phyloP scores from a whole-genome alignment of 2,329 filamentous ascomycete species.

The Aspergillus sp. region DNA sequence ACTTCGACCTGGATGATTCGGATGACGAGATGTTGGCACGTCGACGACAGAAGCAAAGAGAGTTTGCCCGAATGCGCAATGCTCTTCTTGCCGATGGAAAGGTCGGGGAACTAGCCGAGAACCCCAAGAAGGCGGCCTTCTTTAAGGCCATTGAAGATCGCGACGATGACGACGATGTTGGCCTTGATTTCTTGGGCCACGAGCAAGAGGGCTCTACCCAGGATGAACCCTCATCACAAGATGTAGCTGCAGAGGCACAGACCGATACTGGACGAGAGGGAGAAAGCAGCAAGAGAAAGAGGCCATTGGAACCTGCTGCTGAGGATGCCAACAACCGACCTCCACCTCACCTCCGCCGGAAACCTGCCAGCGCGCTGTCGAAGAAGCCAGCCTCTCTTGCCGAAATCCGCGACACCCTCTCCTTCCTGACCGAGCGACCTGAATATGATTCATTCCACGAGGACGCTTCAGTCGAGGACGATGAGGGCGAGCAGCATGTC shows the following conservation, averaged over 20 bases:
- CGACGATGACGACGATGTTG: constrained; percentile 66
- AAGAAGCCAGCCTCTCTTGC: constrained; percentile 72
- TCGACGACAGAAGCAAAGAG: constrained; percentile 76
- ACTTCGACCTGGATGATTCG: constrained; percentile 84
- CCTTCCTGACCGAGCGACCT: constrained; percentile 74
- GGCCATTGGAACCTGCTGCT: constrained; percentile 38
- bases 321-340: constrained; percentile 52
- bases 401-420: constrained; percentile 81
- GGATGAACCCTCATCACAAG: constrained; percentile 29
- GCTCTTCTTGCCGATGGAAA: constrained; percentile 85
- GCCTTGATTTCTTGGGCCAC: constrained; percentile 69
- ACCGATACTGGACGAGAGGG: constrained; percentile 16
- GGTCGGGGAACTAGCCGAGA: constrained; percentile 84
- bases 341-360: constrained; percentile 63
- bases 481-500: constrained; percentile 51
- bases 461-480: constrained; percentile 51
- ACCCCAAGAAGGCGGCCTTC: constrained; percentile 87
- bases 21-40: constrained; percentile 77
- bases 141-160: constrained; percentile 84
- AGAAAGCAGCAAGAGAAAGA: constrained; percentile 41
- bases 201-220: constrained; percentile 43
- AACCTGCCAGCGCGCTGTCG: constrained; percentile 50
- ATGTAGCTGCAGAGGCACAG: constrained; percentile 19
- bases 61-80: constrained; percentile 90
- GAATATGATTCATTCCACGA: constrained; percentile 56